Evolutionary conservation across 495 filamentous ascomycete genomes (phyloP).

Genomic region (Annulohypoxylon bovei): DNA sequence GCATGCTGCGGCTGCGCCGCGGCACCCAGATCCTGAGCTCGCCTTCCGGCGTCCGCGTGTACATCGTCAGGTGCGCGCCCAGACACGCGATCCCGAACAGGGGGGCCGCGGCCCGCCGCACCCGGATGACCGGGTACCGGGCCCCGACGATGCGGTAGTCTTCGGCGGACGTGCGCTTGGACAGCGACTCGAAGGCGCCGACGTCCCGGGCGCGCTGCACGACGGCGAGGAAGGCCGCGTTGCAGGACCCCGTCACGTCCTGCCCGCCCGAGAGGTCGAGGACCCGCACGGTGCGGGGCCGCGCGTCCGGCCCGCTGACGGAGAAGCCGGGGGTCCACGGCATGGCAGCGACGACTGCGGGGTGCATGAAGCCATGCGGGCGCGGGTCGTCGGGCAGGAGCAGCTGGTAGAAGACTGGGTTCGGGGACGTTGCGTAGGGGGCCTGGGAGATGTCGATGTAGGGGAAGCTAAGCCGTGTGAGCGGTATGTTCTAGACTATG

Average conservation of each 20-base stretch:
- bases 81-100: conserved; percentile 81
- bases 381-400: conserved; percentile 21
- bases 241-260: too few relatives aligned
- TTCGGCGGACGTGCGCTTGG: conserved; percentile 47
- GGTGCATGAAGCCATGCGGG: conserved; percentile 48
- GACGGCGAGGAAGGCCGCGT: conserved; percentile 40
- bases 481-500: background rate
- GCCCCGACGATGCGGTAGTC: conserved; percentile 52
- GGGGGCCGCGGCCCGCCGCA: conserved; percentile 72
- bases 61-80: conserved; percentile 82
- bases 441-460: conserved; percentile 19
- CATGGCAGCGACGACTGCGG: conserved; percentile 46
- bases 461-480: conserved; percentile 24
- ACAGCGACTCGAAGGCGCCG: conserved; percentile 41
- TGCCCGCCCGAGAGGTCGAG: conserved; percentile 29
- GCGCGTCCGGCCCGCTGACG: conserved; percentile 34
- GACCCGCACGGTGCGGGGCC: conserved; percentile 40
- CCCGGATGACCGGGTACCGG: conserved; percentile 46
- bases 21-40: conserved; percentile 80
- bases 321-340: conserved; percentile 52
- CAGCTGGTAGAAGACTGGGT: conserved; percentile 23
- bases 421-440: background rate
- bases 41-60: conserved; percentile 59
- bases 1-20: conserved; percentile 69
- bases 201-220: conserved; percentile 42